Evolutionary conservation across 331 rosid genomes (phyloP).

Genomic region (Rosa hybrid): DNA sequence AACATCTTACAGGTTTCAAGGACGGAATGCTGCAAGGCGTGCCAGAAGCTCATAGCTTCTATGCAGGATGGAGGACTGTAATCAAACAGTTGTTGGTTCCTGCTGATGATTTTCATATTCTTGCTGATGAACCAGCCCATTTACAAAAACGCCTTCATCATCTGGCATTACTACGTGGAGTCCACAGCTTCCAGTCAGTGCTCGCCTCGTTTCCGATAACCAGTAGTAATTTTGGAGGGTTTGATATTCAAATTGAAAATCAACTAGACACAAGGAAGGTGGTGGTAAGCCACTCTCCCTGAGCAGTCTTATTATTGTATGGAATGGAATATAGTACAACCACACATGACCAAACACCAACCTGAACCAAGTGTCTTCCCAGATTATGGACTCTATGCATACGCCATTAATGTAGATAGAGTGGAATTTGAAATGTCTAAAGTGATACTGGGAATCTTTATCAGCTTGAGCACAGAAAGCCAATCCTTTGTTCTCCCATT

Average conservation of each 20-base stretch:
- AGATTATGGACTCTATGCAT: not conserved
- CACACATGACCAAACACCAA: not conserved
- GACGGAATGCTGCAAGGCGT: too few species aligned
- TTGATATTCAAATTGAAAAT: too few species aligned
- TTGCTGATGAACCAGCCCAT: too few species aligned
- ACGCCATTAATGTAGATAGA: not conserved
- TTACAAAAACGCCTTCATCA: not conserved
- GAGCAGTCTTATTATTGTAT: not conserved
- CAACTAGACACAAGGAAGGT: not conserved
- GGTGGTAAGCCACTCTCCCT: not conserved
- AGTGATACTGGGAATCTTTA: too few species aligned
- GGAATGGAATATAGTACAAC: not conserved
- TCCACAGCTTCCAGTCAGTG: not conserved
- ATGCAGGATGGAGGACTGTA: too few species aligned
- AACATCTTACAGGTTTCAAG: too few species aligned
- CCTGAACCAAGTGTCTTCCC: too few species aligned
- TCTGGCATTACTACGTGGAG: not conserved
- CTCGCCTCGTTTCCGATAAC: too few species aligned
- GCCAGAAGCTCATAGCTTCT: too few species aligned
- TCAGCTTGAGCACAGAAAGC: not conserved
- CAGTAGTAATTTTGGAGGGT: too few species aligned
- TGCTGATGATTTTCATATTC: too few species aligned
- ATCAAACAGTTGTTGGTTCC: too few species aligned
- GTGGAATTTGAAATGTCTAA: not conserved
- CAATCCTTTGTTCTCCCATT: not conserved